phyloP scores from a whole-genome alignment of 129 eudicot genomes.

The Arctium lappa region DNA sequence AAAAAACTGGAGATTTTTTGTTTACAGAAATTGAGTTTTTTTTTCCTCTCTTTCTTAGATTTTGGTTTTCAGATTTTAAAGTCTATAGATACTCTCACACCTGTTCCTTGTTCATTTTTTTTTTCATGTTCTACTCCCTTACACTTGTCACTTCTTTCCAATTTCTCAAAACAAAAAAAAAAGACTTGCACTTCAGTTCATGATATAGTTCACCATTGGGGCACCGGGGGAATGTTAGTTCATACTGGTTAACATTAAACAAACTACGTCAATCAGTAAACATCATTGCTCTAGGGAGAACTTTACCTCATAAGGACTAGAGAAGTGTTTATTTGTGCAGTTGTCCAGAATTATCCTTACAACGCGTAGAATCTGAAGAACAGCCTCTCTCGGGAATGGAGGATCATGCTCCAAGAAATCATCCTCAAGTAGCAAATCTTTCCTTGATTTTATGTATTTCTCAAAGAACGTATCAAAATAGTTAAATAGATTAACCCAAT shows the following conservation, averaged over 20 bases:
- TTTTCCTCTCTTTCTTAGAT: too few species aligned
- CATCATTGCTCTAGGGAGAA: background rate
- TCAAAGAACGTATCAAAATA: conserved; percentile 62
- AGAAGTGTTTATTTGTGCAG: conserved; percentile 69
- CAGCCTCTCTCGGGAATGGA: conserved; percentile 73
- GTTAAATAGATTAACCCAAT: conserved; percentile 70
- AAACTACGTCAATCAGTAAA: background rate
- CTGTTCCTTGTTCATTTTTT: too few species aligned
- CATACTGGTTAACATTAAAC: background rate
- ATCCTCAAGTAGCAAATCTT: conserved; percentile 63
- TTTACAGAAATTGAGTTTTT: too few species aligned
- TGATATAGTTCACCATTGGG: background rate
- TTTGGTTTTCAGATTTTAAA: background rate
- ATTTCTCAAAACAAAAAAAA: too few species aligned
- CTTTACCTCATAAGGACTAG: conserved; percentile 66
- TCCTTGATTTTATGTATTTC: conserved; percentile 63
- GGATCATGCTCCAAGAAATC: conserved; percentile 60
- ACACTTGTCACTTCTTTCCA: too few species aligned
- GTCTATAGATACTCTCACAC: too few species aligned
- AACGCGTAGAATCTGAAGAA: conserved; percentile 77
- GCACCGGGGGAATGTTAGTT: too few species aligned
- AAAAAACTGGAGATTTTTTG: too few species aligned
- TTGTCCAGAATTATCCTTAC: conserved; percentile 61
- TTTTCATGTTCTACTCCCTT: too few species aligned
- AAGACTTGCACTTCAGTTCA: background rate